phyloP scores from a whole-genome alignment of 2,329 filamentous ascomycete genomes.

The Sphaerulina musiva region DNA sequence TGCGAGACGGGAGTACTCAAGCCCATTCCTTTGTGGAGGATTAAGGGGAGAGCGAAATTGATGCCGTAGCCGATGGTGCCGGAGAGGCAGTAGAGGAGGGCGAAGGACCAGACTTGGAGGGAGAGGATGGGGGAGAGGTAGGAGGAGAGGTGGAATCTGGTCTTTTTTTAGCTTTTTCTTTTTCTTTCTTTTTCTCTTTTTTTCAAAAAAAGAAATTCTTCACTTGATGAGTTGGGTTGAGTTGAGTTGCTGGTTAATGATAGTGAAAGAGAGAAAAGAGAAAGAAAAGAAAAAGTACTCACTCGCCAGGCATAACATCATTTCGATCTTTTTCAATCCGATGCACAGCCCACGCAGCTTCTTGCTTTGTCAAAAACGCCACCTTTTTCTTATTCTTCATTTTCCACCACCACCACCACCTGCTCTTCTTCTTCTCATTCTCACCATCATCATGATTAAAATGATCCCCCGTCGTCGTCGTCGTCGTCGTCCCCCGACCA shows the following conservation, averaged over 20 bases:
- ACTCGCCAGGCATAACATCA: constrained; percentile 10
- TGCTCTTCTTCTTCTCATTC: too few relatives aligned
- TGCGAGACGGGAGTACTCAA: constrained; percentile 40
- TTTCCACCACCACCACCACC: too few relatives aligned
- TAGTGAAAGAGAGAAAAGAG: background rate
- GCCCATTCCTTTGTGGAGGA: constrained; percentile 30
- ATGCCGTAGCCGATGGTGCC: constrained; percentile 8
- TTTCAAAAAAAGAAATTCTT: too few relatives aligned
- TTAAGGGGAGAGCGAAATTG: constrained; percentile 10
- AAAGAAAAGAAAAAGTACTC: background rate
- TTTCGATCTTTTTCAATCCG: constrained; percentile 11
- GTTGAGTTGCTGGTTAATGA: background rate
- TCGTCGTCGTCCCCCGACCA: background rate
- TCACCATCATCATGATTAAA: too few relatives aligned
- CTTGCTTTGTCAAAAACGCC: constrained; percentile 5
- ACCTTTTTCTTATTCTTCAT: background rate
- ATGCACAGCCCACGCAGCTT: constrained; percentile 11
- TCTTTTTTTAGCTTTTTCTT: background rate
- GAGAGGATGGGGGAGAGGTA: too few relatives aligned
- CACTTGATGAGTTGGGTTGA: background rate
- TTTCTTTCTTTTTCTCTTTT: too few relatives aligned
- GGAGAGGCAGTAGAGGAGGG: background rate
- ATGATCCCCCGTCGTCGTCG: too few relatives aligned
- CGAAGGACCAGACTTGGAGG: too few relatives aligned
- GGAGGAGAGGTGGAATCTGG: background rate